Percentiles rank a stretch among this genome's conserved stretches.
These are phyloP conservation scores for Diaporthe sp. DNA, from an alignment of 2,329 filamentous ascomycete species.

Conservation along the genomic window DNA sequence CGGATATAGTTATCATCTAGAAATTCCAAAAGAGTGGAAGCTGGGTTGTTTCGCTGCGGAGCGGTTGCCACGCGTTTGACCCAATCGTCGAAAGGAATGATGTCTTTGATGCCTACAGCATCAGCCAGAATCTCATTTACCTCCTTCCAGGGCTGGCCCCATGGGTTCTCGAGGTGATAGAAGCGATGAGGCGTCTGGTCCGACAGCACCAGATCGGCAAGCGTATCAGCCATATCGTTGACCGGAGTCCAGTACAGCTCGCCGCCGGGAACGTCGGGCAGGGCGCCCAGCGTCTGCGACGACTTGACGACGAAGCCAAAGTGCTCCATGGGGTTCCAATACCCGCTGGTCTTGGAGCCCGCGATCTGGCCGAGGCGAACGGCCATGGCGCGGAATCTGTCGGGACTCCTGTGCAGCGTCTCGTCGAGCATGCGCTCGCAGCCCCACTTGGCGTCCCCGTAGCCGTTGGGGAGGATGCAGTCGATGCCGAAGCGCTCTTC, in stretches of 20 bases:
- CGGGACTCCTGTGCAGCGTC: conserved; percentile 57
- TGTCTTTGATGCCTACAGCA: neutral
- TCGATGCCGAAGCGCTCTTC: conserved; percentile 56
- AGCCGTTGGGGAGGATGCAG: conserved; percentile 59
- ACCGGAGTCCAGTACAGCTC: conserved; percentile 60
- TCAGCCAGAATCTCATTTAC: neutral
- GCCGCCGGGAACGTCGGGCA: conserved; percentile 55
- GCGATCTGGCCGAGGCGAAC: conserved; percentile 66
- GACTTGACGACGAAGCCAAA: conserved; percentile 63
- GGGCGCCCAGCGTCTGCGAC: conserved; percentile 55
- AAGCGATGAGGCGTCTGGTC: neutral
- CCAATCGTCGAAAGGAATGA: neutral
- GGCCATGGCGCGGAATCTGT: conserved; percentile 55
- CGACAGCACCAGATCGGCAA: conserved; percentile 44
- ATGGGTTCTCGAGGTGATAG: conserved; percentile 33
- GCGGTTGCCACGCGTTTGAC: neutral
- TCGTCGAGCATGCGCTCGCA: conserved; percentile 64
- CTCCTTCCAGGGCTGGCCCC: conserved; percentile 23
- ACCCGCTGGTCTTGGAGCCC: conserved; percentile 61
- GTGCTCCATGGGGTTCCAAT: conserved; percentile 68
- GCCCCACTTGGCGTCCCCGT: conserved; percentile 63
- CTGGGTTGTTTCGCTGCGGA: neutral
- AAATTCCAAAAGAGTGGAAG: neutral
- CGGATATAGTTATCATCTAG: neutral
- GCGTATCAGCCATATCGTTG: conserved; percentile 48